Evolutionary conservation across 371 early-diverging fungal genomes (phyloP).

Genomic region (Homolaphlyctis polyrhiza): DNA sequence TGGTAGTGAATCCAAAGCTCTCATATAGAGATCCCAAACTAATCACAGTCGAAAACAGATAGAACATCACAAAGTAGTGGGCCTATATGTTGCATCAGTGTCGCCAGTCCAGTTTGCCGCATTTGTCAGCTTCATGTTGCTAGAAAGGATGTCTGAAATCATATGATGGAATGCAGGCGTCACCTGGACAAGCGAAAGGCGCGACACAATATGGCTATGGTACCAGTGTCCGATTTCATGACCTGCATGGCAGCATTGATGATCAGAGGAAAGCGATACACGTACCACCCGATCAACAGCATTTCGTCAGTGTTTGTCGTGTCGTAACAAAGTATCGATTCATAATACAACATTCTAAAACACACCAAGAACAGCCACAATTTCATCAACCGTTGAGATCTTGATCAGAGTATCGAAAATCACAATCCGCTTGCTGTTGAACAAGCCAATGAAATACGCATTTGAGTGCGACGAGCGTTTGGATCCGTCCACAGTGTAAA

Average conservation of each 20-base stretch:
- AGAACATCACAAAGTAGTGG: slow-evolving; percentile 77
- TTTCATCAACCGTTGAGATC: slow-evolving; percentile 78
- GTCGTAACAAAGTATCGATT: too few species aligned
- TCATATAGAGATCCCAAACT: slow-evolving; percentile 64
- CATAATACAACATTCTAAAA: too few species aligned
- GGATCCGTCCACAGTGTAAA: slow-evolving; percentile 93
- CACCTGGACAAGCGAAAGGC: slow-evolving; percentile 67
- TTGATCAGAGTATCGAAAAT: slow-evolving; percentile 93
- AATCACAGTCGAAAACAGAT: slow-evolving; percentile 74
- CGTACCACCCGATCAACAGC: too few species aligned
- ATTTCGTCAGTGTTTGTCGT: too few species aligned
- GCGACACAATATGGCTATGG: slow-evolving; percentile 76
- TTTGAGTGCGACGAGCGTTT: slow-evolving; percentile 93
- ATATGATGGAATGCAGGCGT: too few species aligned
- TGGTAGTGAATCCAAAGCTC: slow-evolving; percentile 75
- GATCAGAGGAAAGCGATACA: too few species aligned
- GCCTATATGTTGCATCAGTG: too few species aligned
- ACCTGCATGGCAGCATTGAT: too few species aligned
- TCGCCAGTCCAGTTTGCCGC: too few species aligned
- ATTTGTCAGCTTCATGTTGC: too few species aligned
- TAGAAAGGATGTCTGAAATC: too few species aligned
- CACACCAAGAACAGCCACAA: slow-evolving; percentile 84
- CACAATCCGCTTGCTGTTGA: slow-evolving; percentile 95
- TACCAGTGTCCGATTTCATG: slow-evolving; percentile 99
- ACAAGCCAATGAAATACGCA: slow-evolving; percentile 97